phyloP scores from a whole-genome alignment of 2,329 filamentous ascomycete genomes.

The Ilyonectria robusta region DNA sequence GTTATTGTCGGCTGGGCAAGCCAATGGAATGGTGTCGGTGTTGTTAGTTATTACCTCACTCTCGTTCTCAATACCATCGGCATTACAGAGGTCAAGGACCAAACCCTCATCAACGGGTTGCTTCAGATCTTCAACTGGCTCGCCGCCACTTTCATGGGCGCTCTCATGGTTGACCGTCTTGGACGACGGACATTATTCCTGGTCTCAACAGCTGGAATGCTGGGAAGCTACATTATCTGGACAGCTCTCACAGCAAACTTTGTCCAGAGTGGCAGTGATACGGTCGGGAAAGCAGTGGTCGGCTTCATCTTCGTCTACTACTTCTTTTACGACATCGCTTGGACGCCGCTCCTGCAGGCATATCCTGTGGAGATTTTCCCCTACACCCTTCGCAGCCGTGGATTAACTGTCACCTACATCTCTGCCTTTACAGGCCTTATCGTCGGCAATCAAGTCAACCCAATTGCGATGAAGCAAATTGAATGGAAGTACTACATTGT shows the following conservation, averaged over 20 bases:
- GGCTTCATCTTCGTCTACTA: slow-evolving; percentile 56
- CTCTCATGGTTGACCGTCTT: slow-evolving; percentile 55
- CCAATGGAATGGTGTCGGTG: slow-evolving; percentile 24
- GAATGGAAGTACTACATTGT: slow-evolving; percentile 58
- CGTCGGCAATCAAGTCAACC: slow-evolving; percentile 57
- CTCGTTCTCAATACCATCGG: slow-evolving; percentile 33
- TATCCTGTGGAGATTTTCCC: slow-evolving; percentile 47
- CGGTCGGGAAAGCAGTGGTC: slow-evolving; percentile 47
- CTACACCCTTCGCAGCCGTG: slow-evolving; percentile 32
- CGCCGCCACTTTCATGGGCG: slow-evolving; percentile 52
- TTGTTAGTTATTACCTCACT: slow-evolving; percentile 50
- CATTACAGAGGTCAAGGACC: too few species aligned
- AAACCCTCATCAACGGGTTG: too few species aligned
- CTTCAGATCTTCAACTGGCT: slow-evolving; percentile 50
- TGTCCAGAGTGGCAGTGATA: slow-evolving; percentile 25
- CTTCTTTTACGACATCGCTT: slow-evolving; percentile 53
- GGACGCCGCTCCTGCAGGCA: slow-evolving; percentile 50
- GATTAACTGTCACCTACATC: slow-evolving; percentile 34
- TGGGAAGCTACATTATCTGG: slow-evolving; percentile 49
- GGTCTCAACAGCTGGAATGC: slow-evolving; percentile 53
- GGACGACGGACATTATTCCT: slow-evolving; percentile 57
- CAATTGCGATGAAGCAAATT: slow-evolving; percentile 54
- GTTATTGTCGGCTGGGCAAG: slow-evolving; percentile 23
- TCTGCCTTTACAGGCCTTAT: slow-evolving; percentile 36
- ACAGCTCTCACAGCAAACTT: slow-evolving; percentile 49